These are phyloP conservation scores for Saccharomycopsis fodiens DNA, from an alignment of 805 yeast genomes.

Conservation along the genomic window DNA sequence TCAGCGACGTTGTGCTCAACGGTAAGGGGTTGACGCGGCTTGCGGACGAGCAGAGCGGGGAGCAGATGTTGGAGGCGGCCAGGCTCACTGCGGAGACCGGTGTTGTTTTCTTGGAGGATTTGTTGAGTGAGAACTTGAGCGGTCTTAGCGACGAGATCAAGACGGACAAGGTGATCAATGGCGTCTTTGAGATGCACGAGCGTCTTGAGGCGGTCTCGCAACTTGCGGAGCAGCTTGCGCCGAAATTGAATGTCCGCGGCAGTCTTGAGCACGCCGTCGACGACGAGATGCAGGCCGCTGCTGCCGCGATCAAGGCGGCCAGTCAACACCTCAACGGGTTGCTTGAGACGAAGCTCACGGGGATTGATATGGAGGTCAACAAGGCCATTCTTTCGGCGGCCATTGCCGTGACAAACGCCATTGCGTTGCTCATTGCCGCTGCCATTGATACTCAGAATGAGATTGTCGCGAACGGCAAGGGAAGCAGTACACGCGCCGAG, in stretches of 20 bases:
- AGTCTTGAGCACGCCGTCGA: constrained; percentile 70
- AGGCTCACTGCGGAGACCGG: constrained; percentile 51
- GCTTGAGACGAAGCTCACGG: constrained; percentile 40
- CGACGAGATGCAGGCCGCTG: constrained; percentile 65
- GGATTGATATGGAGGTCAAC: constrained; percentile 59
- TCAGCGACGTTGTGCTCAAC: constrained; percentile 56
- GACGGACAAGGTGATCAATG: constrained; percentile 66
- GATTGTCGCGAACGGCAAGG: constrained; percentile 65
- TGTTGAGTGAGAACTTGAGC: constrained; percentile 46
- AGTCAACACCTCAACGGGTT: constrained; percentile 49
- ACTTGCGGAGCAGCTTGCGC: constrained; percentile 50
- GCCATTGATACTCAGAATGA: constrained; percentile 79
- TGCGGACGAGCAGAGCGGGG: constrained; percentile 39
- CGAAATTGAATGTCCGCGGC: constrained; percentile 33
- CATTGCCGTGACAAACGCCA: constrained; percentile 71
- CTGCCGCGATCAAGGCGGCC: constrained; percentile 60
- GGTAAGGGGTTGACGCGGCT: constrained; percentile 61
- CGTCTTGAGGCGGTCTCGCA: constrained; percentile 50
- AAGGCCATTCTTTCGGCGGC: constrained; percentile 75
- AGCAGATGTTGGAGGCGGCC: constrained; percentile 28
- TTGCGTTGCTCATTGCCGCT: constrained; percentile 60
- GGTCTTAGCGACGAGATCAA: constrained; percentile 52
- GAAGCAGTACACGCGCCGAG: constrained; percentile 57
- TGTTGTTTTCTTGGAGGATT: constrained; percentile 45
- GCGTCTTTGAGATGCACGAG: constrained; percentile 69